Percentiles rank a stretch among this genome's conserved stretches.
phyloP scores from a whole-genome alignment of 768 basidiomycete genomes.

The Leccinum obscurum region DNA sequence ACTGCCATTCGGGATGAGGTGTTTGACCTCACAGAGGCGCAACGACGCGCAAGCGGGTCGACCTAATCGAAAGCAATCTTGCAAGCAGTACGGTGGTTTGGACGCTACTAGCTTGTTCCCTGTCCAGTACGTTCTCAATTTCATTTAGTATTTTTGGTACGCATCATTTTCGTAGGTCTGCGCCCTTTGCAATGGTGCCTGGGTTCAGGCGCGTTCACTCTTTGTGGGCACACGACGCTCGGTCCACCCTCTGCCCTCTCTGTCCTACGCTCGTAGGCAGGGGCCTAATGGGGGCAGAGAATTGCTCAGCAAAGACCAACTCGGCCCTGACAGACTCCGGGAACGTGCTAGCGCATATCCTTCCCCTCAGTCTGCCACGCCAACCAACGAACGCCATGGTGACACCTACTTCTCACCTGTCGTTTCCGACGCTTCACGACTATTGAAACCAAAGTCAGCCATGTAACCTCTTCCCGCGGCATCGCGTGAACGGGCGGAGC shows the following conservation, averaged over 20 bases:
- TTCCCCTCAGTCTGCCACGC: constrained; percentile 21
- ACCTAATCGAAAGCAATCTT: no score
- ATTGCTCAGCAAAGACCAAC: not conserved
- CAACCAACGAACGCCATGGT: constrained; percentile 18
- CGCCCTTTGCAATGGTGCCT: no score
- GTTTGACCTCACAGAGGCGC: no score
- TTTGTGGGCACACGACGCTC: constrained; percentile 24
- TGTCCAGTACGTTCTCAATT: no score
- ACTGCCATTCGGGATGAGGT: no score
- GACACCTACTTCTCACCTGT: constrained; percentile 7
- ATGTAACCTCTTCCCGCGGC: not conserved
- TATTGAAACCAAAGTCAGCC: not conserved
- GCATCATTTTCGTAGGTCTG: no score
- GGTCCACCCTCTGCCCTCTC: constrained; percentile 36
- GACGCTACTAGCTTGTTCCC: no score
- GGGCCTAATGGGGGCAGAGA: constrained; percentile 5
- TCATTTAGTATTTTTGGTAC: no score
- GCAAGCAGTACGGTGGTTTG: no score
- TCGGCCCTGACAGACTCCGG: not conserved
- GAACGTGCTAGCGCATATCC: constrained; percentile 2
- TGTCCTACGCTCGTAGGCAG: constrained; percentile 31
- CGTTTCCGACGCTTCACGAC: not conserved
- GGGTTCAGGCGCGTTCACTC: constrained; percentile 19
- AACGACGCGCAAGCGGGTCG: no score
- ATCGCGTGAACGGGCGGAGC: not conserved